A percentile compares a stretch with the other conserved stretches of the same genome.
Evolutionary conservation across 768 basidiomycete genomes (phyloP).

Genomic region (Pleurotus djamor): DNA sequence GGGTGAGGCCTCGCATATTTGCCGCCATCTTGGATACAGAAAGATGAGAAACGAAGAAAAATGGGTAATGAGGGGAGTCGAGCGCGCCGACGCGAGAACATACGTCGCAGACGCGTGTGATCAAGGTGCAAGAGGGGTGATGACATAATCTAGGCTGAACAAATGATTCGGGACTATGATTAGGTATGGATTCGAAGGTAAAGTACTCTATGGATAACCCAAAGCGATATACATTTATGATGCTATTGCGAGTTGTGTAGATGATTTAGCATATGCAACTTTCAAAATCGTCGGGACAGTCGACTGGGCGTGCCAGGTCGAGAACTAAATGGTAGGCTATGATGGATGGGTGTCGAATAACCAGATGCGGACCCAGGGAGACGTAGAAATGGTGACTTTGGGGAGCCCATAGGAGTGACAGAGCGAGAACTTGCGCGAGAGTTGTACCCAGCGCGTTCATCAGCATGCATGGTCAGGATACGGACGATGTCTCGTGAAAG

Average conservation of each 20-base stretch:
- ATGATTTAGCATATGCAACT: slow-evolving; percentile 5
- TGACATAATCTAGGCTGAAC: no score
- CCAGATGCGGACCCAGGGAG: slow-evolving; percentile 49
- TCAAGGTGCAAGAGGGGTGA: not conserved
- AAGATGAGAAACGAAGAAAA: not conserved
- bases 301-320: slow-evolving; percentile 67
- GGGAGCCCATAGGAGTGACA: slow-evolving; percentile 61
- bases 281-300: slow-evolving; percentile 35
- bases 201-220: no score
- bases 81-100: no score
- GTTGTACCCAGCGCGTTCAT: slow-evolving; percentile 56
- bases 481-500: slow-evolving; percentile 74
- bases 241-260: slow-evolving; percentile 9
- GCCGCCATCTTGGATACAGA: slow-evolving; percentile 64
- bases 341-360: slow-evolving; percentile 51
- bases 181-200: no score
- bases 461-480: slow-evolving; percentile 69
- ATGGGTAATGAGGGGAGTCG: not conserved
- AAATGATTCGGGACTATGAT: no score
- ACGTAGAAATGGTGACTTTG: slow-evolving; percentile 33
- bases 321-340: slow-evolving; percentile 45
- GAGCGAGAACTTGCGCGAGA: slow-evolving; percentile 65
- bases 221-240: no score
- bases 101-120: no score
- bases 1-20: slow-evolving; percentile 89